These are phyloP conservation scores for Diplotaxis tenuifolia DNA, from an alignment of 345 rosid genomes.

Conservation along the genomic window DNA sequence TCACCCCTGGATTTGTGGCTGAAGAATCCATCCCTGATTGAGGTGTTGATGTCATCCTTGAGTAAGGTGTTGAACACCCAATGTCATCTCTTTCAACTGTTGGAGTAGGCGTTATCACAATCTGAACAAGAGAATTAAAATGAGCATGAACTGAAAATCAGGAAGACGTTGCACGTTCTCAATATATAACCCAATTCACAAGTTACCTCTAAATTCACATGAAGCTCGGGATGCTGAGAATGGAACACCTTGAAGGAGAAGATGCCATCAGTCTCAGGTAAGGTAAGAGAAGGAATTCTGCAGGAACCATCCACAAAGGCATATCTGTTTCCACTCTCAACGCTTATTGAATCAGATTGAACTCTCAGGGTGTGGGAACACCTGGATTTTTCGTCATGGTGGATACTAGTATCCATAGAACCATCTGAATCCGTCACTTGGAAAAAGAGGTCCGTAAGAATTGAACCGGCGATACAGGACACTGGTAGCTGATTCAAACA, in stretches of 20 bases:
- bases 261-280: constrained; percentile 50
- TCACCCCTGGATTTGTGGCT: not conserved
- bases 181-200: not conserved
- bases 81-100: constrained; percentile 27
- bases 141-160: constrained; percentile 1
- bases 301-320: constrained; percentile 52
- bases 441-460: constrained; percentile 44
- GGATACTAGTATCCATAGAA: constrained; percentile 43
- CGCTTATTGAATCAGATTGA: constrained; percentile 31
- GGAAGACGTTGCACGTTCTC: not conserved
- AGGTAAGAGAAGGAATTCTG: constrained; percentile 43
- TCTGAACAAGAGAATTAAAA: constrained; percentile 8
- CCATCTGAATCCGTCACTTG: constrained; percentile 51
- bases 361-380: constrained; percentile 45
- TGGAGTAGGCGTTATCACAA: constrained; percentile 1
- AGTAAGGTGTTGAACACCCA: constrained; percentile 9
- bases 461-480: constrained; percentile 44
- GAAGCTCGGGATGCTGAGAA: constrained; percentile 45
- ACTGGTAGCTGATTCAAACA: constrained; percentile 44
- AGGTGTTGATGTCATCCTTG: constrained; percentile 6
- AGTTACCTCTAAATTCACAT: constrained; percentile 34
- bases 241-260: constrained; percentile 48
- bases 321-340: constrained; percentile 35
- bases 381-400: constrained; percentile 45
- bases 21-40: constrained; percentile 16